Percentiles rank a stretch among this genome's conserved stretches.
phyloP scores from a whole-genome alignment of 805 yeast species.

The Candida loeiensis region DNA sequence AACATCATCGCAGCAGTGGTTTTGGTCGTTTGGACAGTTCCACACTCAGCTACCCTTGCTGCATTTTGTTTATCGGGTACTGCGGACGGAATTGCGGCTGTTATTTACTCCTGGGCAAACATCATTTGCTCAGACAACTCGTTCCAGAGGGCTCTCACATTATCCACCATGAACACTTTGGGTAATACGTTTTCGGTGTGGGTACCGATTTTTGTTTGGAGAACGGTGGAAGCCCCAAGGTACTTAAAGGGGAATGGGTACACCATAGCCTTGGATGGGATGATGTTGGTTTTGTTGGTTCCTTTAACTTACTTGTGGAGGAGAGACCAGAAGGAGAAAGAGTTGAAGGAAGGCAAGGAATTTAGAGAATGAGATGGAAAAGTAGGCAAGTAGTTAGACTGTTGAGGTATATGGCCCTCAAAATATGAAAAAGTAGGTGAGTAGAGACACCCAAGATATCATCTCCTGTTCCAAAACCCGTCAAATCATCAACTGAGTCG shows the following conservation, averaged over 20 bases:
- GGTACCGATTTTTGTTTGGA: slow-evolving; percentile 22
- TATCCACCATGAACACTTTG: slow-evolving; percentile 22
- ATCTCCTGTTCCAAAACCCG: too few relatives aligned
- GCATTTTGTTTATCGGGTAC: slow-evolving; percentile 23
- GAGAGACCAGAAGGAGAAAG: slow-evolving; percentile 6
- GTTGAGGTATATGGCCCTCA: too few relatives aligned
- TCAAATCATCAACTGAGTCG: too few relatives aligned
- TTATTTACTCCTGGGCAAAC: slow-evolving; percentile 23
- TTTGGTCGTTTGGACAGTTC: slow-evolving; percentile 23
- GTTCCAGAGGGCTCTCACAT: slow-evolving; percentile 19
- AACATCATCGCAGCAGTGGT: slow-evolving; percentile 19
- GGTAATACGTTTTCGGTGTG: slow-evolving; percentile 23
- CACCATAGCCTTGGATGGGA: slow-evolving; percentile 16
- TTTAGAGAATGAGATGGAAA: background rate
- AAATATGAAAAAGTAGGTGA: too few relatives aligned
- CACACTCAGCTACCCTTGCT: slow-evolving; percentile 20
- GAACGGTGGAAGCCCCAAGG: slow-evolving; percentile 23
- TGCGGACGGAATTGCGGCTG: slow-evolving; percentile 25
- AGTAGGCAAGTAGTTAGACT: too few relatives aligned
- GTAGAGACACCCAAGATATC: too few relatives aligned
- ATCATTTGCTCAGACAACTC: slow-evolving; percentile 22
- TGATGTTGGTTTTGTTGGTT: slow-evolving; percentile 15
- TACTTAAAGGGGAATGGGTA: slow-evolving; percentile 22
- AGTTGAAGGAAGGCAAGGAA: background rate
- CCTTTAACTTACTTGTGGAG: slow-evolving; percentile 22